Conservation (phyloP, 2,329 filamentous ascomycete species). For the Pseudopyricularia cyperi region DNA sequence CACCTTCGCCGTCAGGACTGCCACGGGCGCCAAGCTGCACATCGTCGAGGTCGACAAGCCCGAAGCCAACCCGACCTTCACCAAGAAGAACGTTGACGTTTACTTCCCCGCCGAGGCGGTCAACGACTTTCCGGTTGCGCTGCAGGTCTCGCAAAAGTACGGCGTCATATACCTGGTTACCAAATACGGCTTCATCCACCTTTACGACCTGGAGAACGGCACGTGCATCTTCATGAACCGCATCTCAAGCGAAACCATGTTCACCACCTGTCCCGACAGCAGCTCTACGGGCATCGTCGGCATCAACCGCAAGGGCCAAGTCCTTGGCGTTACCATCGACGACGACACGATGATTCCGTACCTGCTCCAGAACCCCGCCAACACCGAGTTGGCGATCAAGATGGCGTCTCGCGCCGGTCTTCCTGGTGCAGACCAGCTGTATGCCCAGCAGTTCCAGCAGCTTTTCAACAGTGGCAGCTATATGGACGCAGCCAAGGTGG, state of each 20-base stretch:
- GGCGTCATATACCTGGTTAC: constrained; percentile 95
- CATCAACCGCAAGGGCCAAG: constrained; percentile 96
- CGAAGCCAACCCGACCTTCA: constrained; percentile 75
- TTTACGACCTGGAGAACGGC: constrained; percentile 94
- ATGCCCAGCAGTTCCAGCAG: constrained; percentile 85
- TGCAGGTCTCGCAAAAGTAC: constrained; percentile 95
- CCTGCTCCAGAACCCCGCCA: constrained; percentile 90
- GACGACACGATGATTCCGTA: constrained; percentile 88
- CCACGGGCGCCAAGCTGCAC: constrained; percentile 86
- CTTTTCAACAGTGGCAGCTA: constrained; percentile 71
- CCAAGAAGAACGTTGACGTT: constrained; percentile 94
- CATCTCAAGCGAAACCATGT: constrained; percentile 98
- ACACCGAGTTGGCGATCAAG: constrained; percentile 87
- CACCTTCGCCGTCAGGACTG: constrained; percentile 81
- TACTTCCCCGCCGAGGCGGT: constrained; percentile 93
- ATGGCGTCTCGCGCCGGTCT: constrained; percentile 88
- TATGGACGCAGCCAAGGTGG: constrained; percentile 83
- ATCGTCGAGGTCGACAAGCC: constrained; percentile 95
- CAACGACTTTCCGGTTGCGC: constrained; percentile 95
- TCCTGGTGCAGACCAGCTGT: constrained; percentile 86
- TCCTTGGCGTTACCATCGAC: constrained; percentile 85
- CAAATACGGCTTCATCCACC: constrained; percentile 97
- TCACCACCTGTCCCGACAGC: constrained; percentile 76
- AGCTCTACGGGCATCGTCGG: constrained; percentile 81
- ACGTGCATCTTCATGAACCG: constrained; percentile 99